A percentile compares a stretch with the other conserved stretches of the same genome.
phyloP scores from a whole-genome alignment of 768 basidiomycete species.

The Phanerochaete carnosa region DNA sequence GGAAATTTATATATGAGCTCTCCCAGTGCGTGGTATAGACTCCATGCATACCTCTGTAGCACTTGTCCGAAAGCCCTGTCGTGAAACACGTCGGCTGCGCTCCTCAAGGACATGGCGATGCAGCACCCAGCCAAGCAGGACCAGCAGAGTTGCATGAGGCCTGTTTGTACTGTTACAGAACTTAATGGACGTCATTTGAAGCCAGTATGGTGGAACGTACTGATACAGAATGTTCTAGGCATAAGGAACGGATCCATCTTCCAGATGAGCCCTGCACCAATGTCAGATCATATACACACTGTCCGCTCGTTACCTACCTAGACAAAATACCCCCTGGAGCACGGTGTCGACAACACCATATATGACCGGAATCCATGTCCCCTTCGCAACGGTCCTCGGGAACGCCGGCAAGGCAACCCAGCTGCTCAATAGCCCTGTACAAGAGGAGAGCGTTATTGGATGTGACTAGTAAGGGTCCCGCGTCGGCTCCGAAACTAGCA shows the following conservation, averaged over 20 bases:
- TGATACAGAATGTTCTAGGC: slow-evolving; percentile 55
- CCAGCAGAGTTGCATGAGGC: slow-evolving; percentile 19
- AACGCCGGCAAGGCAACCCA: slow-evolving; percentile 48
- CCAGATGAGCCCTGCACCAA: slow-evolving; percentile 55
- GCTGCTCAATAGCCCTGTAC: slow-evolving; percentile 48
- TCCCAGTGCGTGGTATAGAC: not conserved
- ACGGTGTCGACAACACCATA: slow-evolving; percentile 50
- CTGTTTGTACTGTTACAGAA: slow-evolving; percentile 12
- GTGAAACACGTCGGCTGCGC: slow-evolving; percentile 17
- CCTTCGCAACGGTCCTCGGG: slow-evolving; percentile 34
- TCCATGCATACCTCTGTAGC: slow-evolving; percentile 1
- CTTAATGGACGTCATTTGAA: not conserved
- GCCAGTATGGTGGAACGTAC: slow-evolving; percentile 30
- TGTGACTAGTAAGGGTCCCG: not conserved
- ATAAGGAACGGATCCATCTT: slow-evolving; percentile 58
- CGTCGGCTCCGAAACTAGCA: slow-evolving; percentile 2
- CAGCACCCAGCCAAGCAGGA: slow-evolving; percentile 20
- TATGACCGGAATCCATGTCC: slow-evolving; percentile 45
- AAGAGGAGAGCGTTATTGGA: not conserved
- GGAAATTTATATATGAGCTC: not conserved
- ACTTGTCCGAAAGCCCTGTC: slow-evolving; percentile 2
- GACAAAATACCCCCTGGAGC: slow-evolving; percentile 54
- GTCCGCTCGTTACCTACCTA: slow-evolving; percentile 38
- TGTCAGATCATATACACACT: not conserved
- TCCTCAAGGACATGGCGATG: slow-evolving; percentile 23